Evolutionary conservation across 768 basidiomycete species (phyloP), one percentile per base, ranked within the genome.

Genomic region (Suillus spraguei): DNA sequence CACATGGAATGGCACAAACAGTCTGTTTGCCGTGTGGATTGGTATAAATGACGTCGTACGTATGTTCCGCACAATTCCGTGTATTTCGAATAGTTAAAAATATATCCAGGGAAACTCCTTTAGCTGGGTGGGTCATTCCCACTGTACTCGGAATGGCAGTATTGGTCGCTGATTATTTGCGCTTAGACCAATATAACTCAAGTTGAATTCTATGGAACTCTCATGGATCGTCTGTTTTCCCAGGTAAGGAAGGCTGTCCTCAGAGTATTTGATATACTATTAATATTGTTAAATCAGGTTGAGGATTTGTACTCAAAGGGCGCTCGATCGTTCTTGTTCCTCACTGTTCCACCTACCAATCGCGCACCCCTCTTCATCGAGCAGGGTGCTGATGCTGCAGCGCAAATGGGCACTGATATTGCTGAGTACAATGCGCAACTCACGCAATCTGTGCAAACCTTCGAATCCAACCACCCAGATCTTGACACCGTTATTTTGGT

Each of bases 1-100:
- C 1, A 81, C 83, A 0, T 90, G 89, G 89, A 80, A 81, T 28
- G 81, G 82, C 62, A 66, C 69, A 4, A 85, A 89, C 68, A 70
- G 87, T 60, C 67, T 90, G 54, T 90, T 91, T 72, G 84, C 84
- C 0, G 73, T 89, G n/a, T 90, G 82, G 81, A 88, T 91, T 62
- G 89, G 89, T 1, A 86, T 90, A 66, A 90, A 90, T 67, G 89
- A 90, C 67, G 81, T 90, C 38, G 86, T 63, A 61, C 14, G 63
- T 13, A 63, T 33, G 1, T 61, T 56, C 36, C 22, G 16, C 20
- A 22, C 10, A 32, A 38, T 28, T 32, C 9, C 3, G 14, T 10
- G 13, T 17, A 33, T 46, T 35, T 32, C 16, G 3, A 35, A 49
- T 35, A 28, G 22, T 38, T 28, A 39, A 62, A 62, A 3, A 7